Percentiles rank a stretch among this genome's conserved stretches.
Conservation (phyloP, 2,329 filamentous ascomycete genomes). For the Nothophoma quercina region DNA sequence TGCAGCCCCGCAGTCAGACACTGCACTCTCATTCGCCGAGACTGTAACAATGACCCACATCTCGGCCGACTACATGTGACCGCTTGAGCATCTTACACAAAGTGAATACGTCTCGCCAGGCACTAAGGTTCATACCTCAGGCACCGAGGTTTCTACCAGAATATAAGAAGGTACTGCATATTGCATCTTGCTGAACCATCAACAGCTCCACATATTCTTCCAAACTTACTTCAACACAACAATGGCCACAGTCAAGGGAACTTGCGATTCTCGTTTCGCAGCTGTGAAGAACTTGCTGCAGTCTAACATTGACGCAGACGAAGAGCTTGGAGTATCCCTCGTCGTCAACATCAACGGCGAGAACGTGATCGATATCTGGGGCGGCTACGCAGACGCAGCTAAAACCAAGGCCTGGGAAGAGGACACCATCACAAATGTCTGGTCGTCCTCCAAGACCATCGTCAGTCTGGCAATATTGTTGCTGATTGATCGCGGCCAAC, state of each 20-base stretch:
- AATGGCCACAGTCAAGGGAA: constrained; percentile 25
- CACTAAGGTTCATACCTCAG: constrained; percentile 2
- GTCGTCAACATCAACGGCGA: constrained; percentile 26
- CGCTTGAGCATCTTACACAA: background rate
- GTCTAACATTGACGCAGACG: constrained; percentile 17
- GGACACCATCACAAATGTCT: constrained; percentile 28
- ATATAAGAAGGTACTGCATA: too few relatives aligned
- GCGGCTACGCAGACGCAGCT: constrained; percentile 21
- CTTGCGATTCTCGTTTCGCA: constrained; percentile 23
- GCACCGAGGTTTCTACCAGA: too few relatives aligned
- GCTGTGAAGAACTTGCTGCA: constrained; percentile 18
- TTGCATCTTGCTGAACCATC: background rate
- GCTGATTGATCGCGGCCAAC: constrained; percentile 21
- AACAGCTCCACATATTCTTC: background rate
- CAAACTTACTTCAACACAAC: background rate
- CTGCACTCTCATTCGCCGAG: background rate
- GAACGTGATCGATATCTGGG: constrained; percentile 31
- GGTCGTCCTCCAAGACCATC: constrained; percentile 27
- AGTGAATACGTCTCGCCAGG: constrained; percentile 1
- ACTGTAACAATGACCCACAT: background rate
- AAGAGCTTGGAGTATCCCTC: constrained; percentile 28
- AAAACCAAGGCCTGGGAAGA: constrained; percentile 21
- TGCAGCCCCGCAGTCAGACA: background rate
- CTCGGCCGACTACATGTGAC: constrained; percentile 6
- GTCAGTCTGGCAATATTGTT: constrained; percentile 22